Evolutionary conservation across 1,284 basidiomycete species (phyloP), one percentile per base, ranked within the genome.

Genomic region (Fistulinella cinereoalba): DNA sequence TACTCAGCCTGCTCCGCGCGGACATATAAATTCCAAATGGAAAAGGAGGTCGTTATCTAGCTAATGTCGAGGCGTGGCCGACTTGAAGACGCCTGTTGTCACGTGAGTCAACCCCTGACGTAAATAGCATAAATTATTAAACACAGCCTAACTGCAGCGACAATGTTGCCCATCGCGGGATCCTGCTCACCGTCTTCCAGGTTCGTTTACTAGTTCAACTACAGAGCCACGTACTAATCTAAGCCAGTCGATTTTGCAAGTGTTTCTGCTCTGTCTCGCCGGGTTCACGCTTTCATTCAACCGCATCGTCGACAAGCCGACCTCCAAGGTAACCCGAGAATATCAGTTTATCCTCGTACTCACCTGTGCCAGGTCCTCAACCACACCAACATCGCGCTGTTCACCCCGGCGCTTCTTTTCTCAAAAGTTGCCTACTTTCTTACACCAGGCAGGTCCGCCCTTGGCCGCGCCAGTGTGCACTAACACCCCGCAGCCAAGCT

Each of bases 391-490:
- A 80, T 97, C 22, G 89, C 88, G 1, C 78, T 97, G 29, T 95
- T 97, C 70, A 97, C 94, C 0, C 94, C 94, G 0, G 88, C 89
- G 0, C 80, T 97, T 16, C 75, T 97, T 22, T 97, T 97, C 69
- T 92, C 90, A 29, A 97, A 97, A 73, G 93, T 96, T 19, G 88
- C 92, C 0, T 89, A 90, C 66, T 86, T 82, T 65, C 67, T 88
- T 21, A 80, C 83, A 0, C 85, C 85, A 62, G 79, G 85, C 77
- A 56, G 24, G 75, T 58, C 16, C 6, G 19, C 36, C 28, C 15
- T 1, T 32, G 13, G 7, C 31, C 2, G 7, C n/a, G n/a, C n/a
- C 31, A n/a, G 11, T n/a, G 31, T 15, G 16, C 15, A 32, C 15
- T 32, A 3, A 32, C 31, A n/a, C 31, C 28, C 29, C 3, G 16